phyloP scores from a whole-genome alignment of 2,329 filamentous ascomycete species.

The Aschersonia sp. region DNA sequence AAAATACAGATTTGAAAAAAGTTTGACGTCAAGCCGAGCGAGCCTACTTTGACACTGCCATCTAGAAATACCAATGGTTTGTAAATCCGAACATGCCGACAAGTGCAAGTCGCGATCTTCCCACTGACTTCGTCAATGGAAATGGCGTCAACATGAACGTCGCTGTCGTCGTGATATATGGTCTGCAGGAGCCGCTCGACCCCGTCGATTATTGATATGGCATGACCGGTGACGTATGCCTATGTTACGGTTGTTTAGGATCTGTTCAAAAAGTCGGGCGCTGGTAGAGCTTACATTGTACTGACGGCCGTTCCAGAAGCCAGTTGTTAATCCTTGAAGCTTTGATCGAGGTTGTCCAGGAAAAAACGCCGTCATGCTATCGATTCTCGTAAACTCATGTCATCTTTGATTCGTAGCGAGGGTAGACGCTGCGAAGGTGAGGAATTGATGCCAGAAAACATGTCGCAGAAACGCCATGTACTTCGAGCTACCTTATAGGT shows the following conservation, averaged over 20 bases:
- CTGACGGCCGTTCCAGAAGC: conserved; percentile 56
- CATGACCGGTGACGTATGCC: conserved; percentile 83
- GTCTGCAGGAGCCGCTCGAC: conserved; percentile 71
- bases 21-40: not conserved
- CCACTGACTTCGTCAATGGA: conserved; percentile 69
- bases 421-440: too few species aligned
- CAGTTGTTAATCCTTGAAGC: conserved; percentile 63
- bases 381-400: not conserved
- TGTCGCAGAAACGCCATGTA: too few species aligned
- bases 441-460: too few species aligned
- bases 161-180: conserved; percentile 66
- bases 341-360: conserved; percentile 65
- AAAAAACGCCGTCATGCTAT: conserved; percentile 61
- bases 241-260: conserved; percentile 18
- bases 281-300: conserved; percentile 45
- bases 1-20: not conserved
- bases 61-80: conserved; percentile 57
- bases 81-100: conserved; percentile 57
- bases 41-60: conserved; percentile 53
- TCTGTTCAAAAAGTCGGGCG: not conserved
- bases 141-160: conserved; percentile 54
- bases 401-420: not conserved
- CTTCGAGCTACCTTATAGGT: too few species aligned
- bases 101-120: conserved; percentile 67
- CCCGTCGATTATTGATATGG: conserved; percentile 68